phyloP scores from a whole-genome alignment of 495 filamentous ascomycete species.

The Lasiosphaeriaceae sp. region DNA sequence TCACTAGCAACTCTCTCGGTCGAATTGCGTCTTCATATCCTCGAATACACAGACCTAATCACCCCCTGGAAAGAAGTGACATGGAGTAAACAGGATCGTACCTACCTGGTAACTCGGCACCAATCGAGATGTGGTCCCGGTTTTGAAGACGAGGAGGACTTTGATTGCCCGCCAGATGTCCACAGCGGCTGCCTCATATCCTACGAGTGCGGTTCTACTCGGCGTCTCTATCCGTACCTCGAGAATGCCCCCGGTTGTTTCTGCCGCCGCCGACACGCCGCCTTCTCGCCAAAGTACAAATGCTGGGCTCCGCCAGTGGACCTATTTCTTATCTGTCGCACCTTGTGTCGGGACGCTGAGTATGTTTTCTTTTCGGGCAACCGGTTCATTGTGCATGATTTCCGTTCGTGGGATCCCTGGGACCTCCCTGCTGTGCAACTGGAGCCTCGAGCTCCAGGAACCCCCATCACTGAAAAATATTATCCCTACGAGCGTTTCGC shows the following conservation, averaged over 20 bases:
- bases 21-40: slow-evolving; percentile 9
- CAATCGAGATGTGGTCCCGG: too few species aligned
- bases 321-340: slow-evolving; percentile 9
- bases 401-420: not conserved
- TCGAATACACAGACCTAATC: slow-evolving; percentile 13
- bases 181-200: slow-evolving; percentile 2
- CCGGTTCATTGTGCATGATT: slow-evolving; percentile 14
- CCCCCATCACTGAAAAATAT: not conserved
- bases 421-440: not conserved
- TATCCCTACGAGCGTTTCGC: slow-evolving; percentile 12
- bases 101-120: not conserved
- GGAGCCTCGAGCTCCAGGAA: not conserved
- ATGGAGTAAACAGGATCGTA: slow-evolving; percentile 9
- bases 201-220: not conserved
- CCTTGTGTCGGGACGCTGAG: slow-evolving; percentile 8
- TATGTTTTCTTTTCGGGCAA: slow-evolving; percentile 12
- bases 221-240: too few species aligned
- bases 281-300: slow-evolving; percentile 9
- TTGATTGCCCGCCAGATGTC: slow-evolving; percentile 1
- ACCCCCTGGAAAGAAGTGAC: slow-evolving; percentile 11
- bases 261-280: slow-evolving; percentile 12
- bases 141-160: too few species aligned
- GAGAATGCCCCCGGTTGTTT: slow-evolving; percentile 2
- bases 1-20: slow-evolving; percentile 2
- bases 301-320: slow-evolving; percentile 11